These are phyloP conservation scores for Aspergillus chevalieri DNA, from an alignment of 2,329 filamentous ascomycete species.

Conservation along the genomic window DNA sequence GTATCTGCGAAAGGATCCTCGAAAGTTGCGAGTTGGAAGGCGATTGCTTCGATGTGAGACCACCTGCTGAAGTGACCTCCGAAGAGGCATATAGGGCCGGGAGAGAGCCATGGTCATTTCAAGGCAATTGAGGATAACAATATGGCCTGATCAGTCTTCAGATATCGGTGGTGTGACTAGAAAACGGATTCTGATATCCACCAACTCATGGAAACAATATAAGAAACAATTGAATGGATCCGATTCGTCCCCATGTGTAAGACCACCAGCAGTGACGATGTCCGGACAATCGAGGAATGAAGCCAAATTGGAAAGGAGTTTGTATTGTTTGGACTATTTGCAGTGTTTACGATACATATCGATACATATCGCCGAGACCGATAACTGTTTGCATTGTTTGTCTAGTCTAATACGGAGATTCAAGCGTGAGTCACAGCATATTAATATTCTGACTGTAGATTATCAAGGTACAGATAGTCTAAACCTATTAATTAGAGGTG, in stretches of 20 bases:
- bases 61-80: constrained; percentile 26
- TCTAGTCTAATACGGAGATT: no score
- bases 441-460: no score
- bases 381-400: not conserved
- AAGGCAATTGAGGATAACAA: constrained; percentile 3
- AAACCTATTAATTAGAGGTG: no score
- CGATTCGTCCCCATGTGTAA: no score
- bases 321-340: constrained; percentile 11
- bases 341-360: constrained; percentile 8
- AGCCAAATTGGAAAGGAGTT: not conserved
- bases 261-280: no score
- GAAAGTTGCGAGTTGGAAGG: constrained; percentile 11
- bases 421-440: no score
- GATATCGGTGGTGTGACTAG: no score
- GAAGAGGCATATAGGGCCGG: constrained; percentile 28
- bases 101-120: constrained; percentile 25
- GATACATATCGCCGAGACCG: constrained; percentile 5
- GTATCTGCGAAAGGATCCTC: constrained; percentile 20
- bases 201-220: no score
- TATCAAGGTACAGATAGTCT: no score
- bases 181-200: no score
- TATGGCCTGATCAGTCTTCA: constrained; percentile 10
- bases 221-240: no score
- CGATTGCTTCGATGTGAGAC: constrained; percentile 18
- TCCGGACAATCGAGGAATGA: no score